These are phyloP conservation scores for Fusarium newnesense DNA, from an alignment of 2,329 filamentous ascomycete genomes.

Conservation along the genomic window DNA sequence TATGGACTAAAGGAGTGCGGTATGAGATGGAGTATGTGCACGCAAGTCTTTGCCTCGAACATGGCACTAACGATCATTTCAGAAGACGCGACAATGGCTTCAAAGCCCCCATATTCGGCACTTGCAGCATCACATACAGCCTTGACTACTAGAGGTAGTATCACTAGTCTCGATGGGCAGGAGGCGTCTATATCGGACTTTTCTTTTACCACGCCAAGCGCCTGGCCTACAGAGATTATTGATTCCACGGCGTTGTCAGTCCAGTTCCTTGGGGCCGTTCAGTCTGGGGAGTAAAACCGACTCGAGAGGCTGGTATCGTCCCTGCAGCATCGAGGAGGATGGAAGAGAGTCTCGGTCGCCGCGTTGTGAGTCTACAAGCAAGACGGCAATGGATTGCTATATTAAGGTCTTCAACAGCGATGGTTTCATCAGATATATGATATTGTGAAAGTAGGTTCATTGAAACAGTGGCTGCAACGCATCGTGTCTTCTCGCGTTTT, in stretches of 20 bases:
- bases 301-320: neutral
- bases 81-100: neutral
- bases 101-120: fast-evolving
- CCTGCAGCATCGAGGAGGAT: fast-evolving
- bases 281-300: neutral
- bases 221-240: neutral
- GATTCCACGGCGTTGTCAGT: neutral
- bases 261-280: neutral
- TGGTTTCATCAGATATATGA: neutral
- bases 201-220: neutral
- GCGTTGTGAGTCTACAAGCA: neutral
- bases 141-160: neutral
- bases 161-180: neutral
- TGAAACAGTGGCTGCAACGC: neutral
- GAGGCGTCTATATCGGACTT: neutral
- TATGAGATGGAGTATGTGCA: neutral
- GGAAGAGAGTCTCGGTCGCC: fast-evolving
- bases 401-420: fast-evolving
- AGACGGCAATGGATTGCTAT: neutral
- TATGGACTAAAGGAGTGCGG: neutral
- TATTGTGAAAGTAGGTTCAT: neutral
- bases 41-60: fast-evolving
- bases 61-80: fast-evolving
- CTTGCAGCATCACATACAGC: neutral
- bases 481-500: neutral